Evolutionary conservation across 2,329 filamentous ascomycete species (phyloP).

Genomic region (Diplodia intermedia): DNA sequence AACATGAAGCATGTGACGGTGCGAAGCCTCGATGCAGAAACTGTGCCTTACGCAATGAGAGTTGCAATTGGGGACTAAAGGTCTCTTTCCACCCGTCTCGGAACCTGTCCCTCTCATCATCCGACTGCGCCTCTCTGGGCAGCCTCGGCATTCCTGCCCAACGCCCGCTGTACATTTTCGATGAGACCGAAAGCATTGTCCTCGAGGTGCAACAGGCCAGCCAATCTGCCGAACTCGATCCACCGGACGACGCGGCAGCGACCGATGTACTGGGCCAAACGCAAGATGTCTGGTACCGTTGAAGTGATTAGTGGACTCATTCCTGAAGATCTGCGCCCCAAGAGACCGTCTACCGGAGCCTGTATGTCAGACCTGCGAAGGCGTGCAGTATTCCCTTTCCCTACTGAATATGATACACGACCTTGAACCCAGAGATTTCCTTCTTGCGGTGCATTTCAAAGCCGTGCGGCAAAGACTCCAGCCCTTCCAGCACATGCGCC

Average conservation of each 20-base stretch:
- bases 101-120: not conserved
- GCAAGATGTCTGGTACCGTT: too few species aligned
- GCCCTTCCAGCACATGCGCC: conserved; percentile 41
- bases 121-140: not conserved
- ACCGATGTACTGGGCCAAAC: too few species aligned
- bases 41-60: not conserved
- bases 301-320: too few species aligned
- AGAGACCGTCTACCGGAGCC: too few species aligned
- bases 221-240: not conserved
- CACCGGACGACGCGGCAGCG: too few species aligned
- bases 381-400: not conserved
- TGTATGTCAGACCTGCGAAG: too few species aligned
- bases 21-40: not conserved
- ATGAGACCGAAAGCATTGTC: not conserved
- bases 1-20: not conserved
- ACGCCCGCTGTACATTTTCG: not conserved
- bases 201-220: not conserved
- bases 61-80: not conserved
- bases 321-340: too few species aligned
- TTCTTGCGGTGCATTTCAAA: conserved; percentile 51
- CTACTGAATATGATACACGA: conserved; percentile 44
- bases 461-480: conserved; percentile 44
- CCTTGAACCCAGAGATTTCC: conserved; percentile 51
- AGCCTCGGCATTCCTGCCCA: too few species aligned
- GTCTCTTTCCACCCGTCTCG: not conserved